Base-by-base conservation (phyloP, 2,329 filamentous ascomycete genomes). In the Fusarium camptoceras region DNA sequence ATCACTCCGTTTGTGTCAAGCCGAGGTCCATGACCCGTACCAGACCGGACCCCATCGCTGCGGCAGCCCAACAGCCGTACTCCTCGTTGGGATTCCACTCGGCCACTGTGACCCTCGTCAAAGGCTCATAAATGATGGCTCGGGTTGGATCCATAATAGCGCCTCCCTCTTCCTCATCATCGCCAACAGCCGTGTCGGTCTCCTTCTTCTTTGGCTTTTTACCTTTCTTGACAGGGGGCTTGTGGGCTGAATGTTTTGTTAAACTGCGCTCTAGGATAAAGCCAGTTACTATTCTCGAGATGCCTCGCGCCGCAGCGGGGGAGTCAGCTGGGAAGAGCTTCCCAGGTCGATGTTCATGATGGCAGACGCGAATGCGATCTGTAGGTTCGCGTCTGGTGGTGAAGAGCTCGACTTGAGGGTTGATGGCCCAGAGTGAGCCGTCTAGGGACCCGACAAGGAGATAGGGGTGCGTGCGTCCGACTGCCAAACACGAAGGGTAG, bases 21-120 rank as follows among this genome's bases (percentile, higher is more conserved):
- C 89, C 88, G 24, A 93, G 76, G 74, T 93, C 90, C 82, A 91
- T 87, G 22, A 93, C 82, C 65, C 88, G 85, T 44, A 93, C 82
- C 63, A 93, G 76, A 0, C 91, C 91, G 28, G 89, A 92, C 0
- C 85, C 91, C 84, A 91, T 85, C 0, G 88, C 89, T 6, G 86
- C 87, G 12, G 89, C 89, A 5, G 88, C 89, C 90, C 91, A 92
- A 70, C 86, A 90, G 15, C 89, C 88, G 72, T 85, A 90, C n/a
- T 83, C 81, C 37, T 83, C 76, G 72, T 92, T 92, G 3, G 90
- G 89, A 74, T 92, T 92, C 91, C 91, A 93, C 42, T 85, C 84
- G 25, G 91, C 80, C 3, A 85, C 82, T 8, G 89, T 89, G 68
- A 92, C 81, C 48, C 89, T 85, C 12, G 88, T 90, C 66, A 85